phyloP scores from a whole-genome alignment of 2,329 filamentous ascomycete genomes.

The Diaporthe ilicicola region DNA sequence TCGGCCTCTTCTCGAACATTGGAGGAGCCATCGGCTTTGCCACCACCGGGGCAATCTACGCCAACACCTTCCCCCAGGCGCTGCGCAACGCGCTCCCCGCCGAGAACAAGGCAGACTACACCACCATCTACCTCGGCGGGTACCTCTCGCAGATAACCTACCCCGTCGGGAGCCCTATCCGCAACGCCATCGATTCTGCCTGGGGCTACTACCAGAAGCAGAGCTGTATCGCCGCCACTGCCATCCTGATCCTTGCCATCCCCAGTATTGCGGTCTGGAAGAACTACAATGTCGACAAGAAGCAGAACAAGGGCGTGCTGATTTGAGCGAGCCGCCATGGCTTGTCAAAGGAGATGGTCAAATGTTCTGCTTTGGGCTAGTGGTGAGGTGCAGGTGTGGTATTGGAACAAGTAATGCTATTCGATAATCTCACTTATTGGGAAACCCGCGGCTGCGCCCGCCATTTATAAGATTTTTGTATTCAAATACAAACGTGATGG shows the following conservation, averaged over 20 bases:
- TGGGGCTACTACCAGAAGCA: slow-evolving; percentile 49
- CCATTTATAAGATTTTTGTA: neutral
- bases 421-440: neutral
- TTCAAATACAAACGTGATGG: neutral
- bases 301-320: slow-evolving; percentile 35
- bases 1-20: slow-evolving; percentile 45
- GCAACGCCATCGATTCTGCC: slow-evolving; percentile 46
- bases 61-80: slow-evolving; percentile 26
- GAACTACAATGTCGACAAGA: slow-evolving; percentile 47
- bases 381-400: neutral
- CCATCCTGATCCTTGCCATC: slow-evolving; percentile 43
- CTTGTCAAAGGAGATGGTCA: no score
- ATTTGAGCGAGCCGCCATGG: neutral
- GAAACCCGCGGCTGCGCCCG: no score
- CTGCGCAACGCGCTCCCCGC: slow-evolving; percentile 30
- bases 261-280: slow-evolving; percentile 48
- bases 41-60: slow-evolving; percentile 30
- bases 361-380: neutral
- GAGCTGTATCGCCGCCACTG: slow-evolving; percentile 45
- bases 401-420: no score
- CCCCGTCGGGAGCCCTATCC: slow-evolving; percentile 40
- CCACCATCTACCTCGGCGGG: slow-evolving; percentile 40
- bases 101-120: slow-evolving; percentile 37
- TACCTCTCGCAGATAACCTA: slow-evolving; percentile 42
- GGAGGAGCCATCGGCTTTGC: slow-evolving; percentile 45